phyloP scores from a whole-genome alignment of 257 asterid species.

The Osmanthus fragrans region DNA sequence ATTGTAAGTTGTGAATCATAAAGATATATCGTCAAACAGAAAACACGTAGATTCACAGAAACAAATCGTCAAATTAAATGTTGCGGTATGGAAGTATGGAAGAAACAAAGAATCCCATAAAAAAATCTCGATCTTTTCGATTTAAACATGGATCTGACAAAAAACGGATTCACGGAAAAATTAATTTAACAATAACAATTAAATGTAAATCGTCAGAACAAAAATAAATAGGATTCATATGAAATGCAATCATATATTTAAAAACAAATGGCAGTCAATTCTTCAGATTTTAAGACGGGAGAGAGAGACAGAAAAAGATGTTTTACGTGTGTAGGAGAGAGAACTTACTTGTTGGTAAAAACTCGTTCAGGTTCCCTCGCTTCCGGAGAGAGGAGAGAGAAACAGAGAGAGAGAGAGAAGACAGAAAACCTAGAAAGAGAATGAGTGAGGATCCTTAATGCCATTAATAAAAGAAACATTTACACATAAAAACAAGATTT shows the following conservation, averaged over 20 bases:
- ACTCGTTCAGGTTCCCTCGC: slow-evolving; percentile 70
- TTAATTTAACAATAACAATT: slow-evolving; percentile 42
- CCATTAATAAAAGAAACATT: too few relatives aligned
- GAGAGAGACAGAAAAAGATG: slow-evolving; percentile 25
- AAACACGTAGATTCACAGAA: slow-evolving; percentile 25
- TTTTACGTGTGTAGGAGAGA: slow-evolving; percentile 33
- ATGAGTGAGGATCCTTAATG: too few relatives aligned
- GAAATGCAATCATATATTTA: slow-evolving; percentile 4
- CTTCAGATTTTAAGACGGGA: slow-evolving; percentile 31
- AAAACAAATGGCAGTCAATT: slow-evolving; percentile 10
- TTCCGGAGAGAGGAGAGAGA: slow-evolving; percentile 59
- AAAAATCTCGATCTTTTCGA: slow-evolving; percentile 37
- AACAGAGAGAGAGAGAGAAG: slow-evolving; percentile 34
- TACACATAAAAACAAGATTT: too few relatives aligned
- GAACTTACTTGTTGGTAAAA: slow-evolving; percentile 65
- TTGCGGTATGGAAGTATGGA: background rate
- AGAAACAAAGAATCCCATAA: slow-evolving; percentile 18
- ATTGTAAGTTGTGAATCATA: background rate
- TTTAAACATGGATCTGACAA: slow-evolving; percentile 50
- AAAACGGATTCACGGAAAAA: background rate
- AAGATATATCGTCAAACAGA: slow-evolving; percentile 10
- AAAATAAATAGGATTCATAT: slow-evolving; percentile 2
- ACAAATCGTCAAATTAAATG: slow-evolving; percentile 13
- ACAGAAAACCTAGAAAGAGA: slow-evolving; percentile 19
- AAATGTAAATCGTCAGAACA: slow-evolving; percentile 23